Evolutionary conservation across 139 green algal genomes (phyloP), one percentile per base, ranked within the genome.

Genomic region (Chlamydomonas schloesseri): DNA sequence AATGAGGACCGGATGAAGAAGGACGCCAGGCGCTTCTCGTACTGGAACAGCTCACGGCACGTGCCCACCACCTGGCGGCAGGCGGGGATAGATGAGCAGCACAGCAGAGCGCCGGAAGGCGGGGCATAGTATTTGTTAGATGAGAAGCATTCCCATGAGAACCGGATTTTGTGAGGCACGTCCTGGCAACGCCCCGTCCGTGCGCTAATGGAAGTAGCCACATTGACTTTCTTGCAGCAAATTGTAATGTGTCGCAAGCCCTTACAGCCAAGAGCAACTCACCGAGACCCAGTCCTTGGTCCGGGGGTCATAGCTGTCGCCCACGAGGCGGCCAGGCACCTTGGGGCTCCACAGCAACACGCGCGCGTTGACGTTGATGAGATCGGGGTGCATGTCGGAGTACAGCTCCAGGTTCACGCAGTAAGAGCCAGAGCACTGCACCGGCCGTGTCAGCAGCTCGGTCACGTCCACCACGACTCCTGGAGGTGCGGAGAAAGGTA

Each of bases 1-100:
- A 82, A 82, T 20, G 74, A 23, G 55, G 74, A 34, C 14, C 74
- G 74, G 53, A 70, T 82, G 74, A 82, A 82, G 55, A 82, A 82
- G 74, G 21, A 57, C 31, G 34, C 55, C 11, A 82, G 57, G 33
- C 74, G 74, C 33, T 70, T 82, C 74, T 82, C 74, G 33, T 82
- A 46, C 55, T 82, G 55, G 74, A 69, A 53, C 34, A 55, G 23
- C 2, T 57, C 74, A 23, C 55, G 31, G 57, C 74, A 82, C 23
- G 33, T 55, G 74, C 31, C 31, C 14, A 70, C 15, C 11, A 64
- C 28, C 72, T 79, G 13, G 2, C n/a, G 18, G 57, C 14, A 65
- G 28, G 11, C 17, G 57, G 11, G 53, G 53, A n/a, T n/a, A n/a
- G n/a, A n/a, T n/a, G n/a, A n/a, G n/a, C n/a, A n/a, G n/a, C n/a